phyloP scores from a whole-genome alignment of 306 rosid genomes.

The Sesbania bispinosa region DNA sequence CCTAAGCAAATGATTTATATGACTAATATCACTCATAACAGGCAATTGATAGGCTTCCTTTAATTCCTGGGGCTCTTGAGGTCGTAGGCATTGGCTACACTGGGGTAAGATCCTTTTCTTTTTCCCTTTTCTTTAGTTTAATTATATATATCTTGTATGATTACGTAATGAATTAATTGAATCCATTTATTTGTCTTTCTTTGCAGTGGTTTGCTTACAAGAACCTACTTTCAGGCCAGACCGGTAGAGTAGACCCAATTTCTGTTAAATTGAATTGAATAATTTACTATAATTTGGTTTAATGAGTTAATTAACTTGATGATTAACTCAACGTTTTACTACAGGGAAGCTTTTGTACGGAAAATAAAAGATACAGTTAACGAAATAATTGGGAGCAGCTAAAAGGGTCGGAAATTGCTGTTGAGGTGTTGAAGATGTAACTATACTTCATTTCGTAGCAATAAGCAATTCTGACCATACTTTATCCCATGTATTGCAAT shows the following conservation, averaged over 20 bases:
- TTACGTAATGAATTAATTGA: too few species aligned
- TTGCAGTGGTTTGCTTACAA: constrained; percentile 90
- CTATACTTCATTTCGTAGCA: constrained; percentile 30
- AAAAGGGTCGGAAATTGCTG: constrained; percentile 36
- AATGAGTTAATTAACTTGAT: background rate
- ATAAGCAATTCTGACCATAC: constrained; percentile 37
- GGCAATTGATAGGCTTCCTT: constrained; percentile 97
- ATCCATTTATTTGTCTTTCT: background rate
- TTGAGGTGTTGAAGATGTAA: constrained; percentile 31
- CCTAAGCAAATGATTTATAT: background rate
- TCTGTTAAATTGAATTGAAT: background rate
- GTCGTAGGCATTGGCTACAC: constrained; percentile 90
- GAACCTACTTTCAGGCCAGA: constrained; percentile 74
- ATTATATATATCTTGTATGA: too few species aligned
- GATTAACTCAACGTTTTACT: background rate
- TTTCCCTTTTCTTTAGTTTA: too few species aligned
- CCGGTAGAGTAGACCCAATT: constrained; percentile 41
- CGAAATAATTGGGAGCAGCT: constrained; percentile 76
- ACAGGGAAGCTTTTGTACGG: constrained; percentile 66
- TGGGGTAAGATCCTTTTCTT: too few species aligned
- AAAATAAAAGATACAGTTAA: constrained; percentile 57
- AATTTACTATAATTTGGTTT: background rate
- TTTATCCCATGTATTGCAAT: constrained; percentile 30
- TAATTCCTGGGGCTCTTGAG: constrained; percentile 86
- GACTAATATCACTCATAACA: constrained; percentile 31